Evolutionary conservation across 306 rosid species (phyloP), one percentile per base, ranked within the genome.

Genomic region (Chamaecrista fasciculata): DNA sequence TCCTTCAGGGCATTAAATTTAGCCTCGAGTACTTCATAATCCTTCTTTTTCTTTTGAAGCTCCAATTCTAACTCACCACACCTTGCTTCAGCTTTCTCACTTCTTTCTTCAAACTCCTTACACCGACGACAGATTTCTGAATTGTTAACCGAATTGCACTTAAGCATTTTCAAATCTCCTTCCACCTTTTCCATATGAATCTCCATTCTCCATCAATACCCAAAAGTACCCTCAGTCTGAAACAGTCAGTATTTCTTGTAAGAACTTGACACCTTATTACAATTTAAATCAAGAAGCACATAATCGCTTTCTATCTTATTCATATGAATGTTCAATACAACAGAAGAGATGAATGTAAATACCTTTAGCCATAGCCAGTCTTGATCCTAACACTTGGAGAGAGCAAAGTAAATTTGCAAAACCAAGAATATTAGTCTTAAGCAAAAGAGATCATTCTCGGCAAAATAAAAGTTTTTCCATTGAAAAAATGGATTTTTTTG

Each of bases 41-140:
- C 77, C 0, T 48, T 47, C 23, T 66, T 73, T 67, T 37, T 80
- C 79, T 15, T 74, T 46, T 50, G 58, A 84, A 89, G 74, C 67
- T 84, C 83, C 25, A 49, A 20, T 53, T 82, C 87, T 29, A 80
- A 82, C 73, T 70, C 86, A 58, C 46, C 71, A 71, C 85, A 81
- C 66, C 71, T 79, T 42, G 44, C 59, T 62, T 84, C 83, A 69
- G 75, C 79, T 63, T 62, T 74, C 79, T 29, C 76, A 55, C 70
- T 72, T 46, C 62, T 67, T 69, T 69, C 67, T 55, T 81, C 74
- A 69, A 78, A 19, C 52, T 78, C 85, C 48, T 53, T 43, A 57
- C 67, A 75, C 61, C 47, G 71, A n/a, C n/a, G n/a, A 53, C 86
- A 81, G 69, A 33, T 71, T 62, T 56, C 79, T 53, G 61, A 18